These are phyloP conservation scores for Aristolochia contorta DNA, from an alignment of 164 flowering plant species.

Conservation along the genomic window DNA sequence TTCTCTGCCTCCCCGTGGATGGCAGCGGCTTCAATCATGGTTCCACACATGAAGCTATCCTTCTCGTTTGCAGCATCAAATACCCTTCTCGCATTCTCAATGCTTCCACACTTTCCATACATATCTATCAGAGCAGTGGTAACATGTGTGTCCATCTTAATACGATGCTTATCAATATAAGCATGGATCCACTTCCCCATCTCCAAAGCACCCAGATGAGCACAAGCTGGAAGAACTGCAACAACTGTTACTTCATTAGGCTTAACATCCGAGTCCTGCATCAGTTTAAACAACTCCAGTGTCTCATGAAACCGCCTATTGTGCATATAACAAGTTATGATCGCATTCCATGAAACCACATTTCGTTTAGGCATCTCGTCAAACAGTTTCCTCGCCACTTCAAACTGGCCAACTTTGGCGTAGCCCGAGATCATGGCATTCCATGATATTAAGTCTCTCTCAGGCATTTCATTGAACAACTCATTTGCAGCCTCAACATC, in stretches of 20 bases:
- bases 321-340: constrained; percentile 20
- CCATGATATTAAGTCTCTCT: constrained; percentile 22
- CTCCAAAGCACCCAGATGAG: constrained; percentile 25
- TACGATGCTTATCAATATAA: constrained; percentile 10
- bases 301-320: constrained; percentile 15
- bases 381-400: constrained; percentile 10
- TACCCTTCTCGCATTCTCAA: constrained; percentile 14
- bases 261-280: constrained; percentile 20
- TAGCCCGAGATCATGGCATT: constrained; percentile 22
- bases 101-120: constrained; percentile 21
- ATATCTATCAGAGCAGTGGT: constrained; percentile 16
- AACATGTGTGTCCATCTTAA: constrained; percentile 18
- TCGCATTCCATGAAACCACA: constrained; percentile 28
- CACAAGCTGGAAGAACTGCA: constrained; percentile 25
- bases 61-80: constrained; percentile 13
- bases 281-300: constrained; percentile 20
- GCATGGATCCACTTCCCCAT: constrained; percentile 22
- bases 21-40: constrained; percentile 21
- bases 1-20: constrained; percentile 19
- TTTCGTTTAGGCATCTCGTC: constrained; percentile 18
- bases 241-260: constrained; percentile 23
- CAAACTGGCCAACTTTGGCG: constrained; percentile 17
- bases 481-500: constrained; percentile 15
- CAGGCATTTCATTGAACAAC: constrained; percentile 20
- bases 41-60: constrained; percentile 16